Conservation (phyloP, 768 basidiomycete species). For the Harrya chromipes region DNA sequence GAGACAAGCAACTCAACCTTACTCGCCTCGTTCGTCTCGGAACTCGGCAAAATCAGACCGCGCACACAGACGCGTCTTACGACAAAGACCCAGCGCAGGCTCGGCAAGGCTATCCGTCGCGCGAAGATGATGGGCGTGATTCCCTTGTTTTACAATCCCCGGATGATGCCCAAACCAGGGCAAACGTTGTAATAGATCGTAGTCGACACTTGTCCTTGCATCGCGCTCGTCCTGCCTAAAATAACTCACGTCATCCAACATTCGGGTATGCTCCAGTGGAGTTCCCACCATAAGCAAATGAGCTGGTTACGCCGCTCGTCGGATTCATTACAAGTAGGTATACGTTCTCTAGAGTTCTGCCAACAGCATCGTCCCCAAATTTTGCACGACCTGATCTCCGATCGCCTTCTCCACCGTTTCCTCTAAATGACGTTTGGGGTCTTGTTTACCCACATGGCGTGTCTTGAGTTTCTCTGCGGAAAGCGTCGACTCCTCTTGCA, state of each 20-base stretch:
- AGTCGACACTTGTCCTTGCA: no score
- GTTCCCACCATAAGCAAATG: no score
- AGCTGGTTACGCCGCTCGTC: no score
- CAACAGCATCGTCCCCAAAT: slow-evolving; percentile 89
- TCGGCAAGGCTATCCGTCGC: slow-evolving; percentile 83
- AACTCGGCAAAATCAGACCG: slow-evolving; percentile 79
- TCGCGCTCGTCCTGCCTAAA: no score
- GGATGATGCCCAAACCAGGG: slow-evolving; percentile 22
- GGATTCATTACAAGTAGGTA: not conserved
- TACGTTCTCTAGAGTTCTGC: slow-evolving; percentile 67
- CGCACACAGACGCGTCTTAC: slow-evolving; percentile 72
- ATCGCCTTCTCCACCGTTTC: slow-evolving; percentile 98
- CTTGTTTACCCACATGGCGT: slow-evolving; percentile 95
- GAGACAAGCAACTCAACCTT: slow-evolving; percentile 61
- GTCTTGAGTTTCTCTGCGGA: slow-evolving; percentile 93
- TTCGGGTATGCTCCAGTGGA: no score
- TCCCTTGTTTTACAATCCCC: slow-evolving; percentile 42
- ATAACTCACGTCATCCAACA: no score
- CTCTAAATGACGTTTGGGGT: slow-evolving; percentile 96
- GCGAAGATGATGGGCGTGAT: slow-evolving; percentile 92
- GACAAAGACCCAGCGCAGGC: slow-evolving; percentile 68
- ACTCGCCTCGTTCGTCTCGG: slow-evolving; percentile 56
- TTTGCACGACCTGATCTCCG: slow-evolving; percentile 96
- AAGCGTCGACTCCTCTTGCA: slow-evolving; percentile 96
- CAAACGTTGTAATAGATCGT: not conserved